A percentile compares a stretch with the other conserved stretches of the same genome.
Conservation (phyloP, 2,329 filamentous ascomycete species). For the Botrytis byssoidea region DNA sequence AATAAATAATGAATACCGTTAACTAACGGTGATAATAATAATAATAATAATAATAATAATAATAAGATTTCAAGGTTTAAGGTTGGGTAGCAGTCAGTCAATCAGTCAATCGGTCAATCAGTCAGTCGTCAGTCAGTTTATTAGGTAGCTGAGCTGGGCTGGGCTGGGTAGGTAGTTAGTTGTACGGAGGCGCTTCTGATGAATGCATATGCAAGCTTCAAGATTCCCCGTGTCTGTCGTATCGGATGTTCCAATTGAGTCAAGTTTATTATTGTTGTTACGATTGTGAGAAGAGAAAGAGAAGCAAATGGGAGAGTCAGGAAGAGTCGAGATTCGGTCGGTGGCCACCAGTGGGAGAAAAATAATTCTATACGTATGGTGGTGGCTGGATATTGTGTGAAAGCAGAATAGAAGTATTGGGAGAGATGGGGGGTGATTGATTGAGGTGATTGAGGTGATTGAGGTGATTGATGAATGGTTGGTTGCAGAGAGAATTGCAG, state of each 20-base stretch:
- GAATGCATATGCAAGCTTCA: not conserved
- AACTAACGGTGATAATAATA: too few relatives aligned
- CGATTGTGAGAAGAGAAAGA: not conserved
- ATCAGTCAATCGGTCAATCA: not conserved
- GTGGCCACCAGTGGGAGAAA: too few relatives aligned
- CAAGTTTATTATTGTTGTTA: not conserved
- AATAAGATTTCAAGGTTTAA: not conserved
- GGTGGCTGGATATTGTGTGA: not conserved
- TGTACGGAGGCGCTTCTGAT: not conserved
- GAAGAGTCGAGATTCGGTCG: not conserved
- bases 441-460: too few relatives aligned
- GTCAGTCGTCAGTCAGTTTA: not conserved
- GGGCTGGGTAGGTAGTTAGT: too few relatives aligned
- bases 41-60: not conserved
- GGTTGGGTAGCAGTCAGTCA: not conserved
- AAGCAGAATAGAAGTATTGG: not conserved
- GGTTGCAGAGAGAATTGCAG: constrained; percentile 16
- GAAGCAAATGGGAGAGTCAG: not conserved
- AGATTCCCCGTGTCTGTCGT: not conserved
- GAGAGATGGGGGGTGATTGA: too few relatives aligned
- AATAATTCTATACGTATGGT: too few relatives aligned
- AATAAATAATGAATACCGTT: not conserved
- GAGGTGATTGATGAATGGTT: not conserved
- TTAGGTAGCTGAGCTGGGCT: not conserved
- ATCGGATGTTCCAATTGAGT: not conserved